phyloP scores from a whole-genome alignment of 305 asterid genomes.

The Petunia hybrid region DNA sequence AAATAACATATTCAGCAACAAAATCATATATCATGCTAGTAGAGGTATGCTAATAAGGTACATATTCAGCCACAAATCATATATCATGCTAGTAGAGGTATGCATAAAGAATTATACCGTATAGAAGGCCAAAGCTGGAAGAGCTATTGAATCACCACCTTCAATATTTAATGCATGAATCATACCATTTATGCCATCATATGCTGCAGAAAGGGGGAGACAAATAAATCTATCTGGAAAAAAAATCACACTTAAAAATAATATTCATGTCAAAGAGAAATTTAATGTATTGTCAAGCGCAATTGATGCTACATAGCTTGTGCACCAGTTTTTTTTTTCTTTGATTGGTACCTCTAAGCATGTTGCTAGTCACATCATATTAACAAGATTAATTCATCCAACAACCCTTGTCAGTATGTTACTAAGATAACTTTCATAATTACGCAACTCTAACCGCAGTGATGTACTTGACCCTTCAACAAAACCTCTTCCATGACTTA shows the following conservation, averaged over 20 bases:
- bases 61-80: not conserved
- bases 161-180: conserved; percentile 55
- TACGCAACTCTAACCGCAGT: not conserved
- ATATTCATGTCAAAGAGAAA: not conserved
- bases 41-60: not conserved
- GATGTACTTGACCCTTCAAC: not conserved
- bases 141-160: conserved; percentile 65
- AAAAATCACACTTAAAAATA: not conserved
- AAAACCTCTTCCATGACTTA: conserved; percentile 4
- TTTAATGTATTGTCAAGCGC: not conserved
- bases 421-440: not conserved
- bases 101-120: conserved; percentile 44
- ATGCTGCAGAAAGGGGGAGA: conserved; percentile 51
- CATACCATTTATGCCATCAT: conserved; percentile 48
- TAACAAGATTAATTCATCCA: not conserved
- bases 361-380: not conserved
- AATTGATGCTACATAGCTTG: conserved; percentile 1
- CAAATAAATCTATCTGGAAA: not conserved
- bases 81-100: not conserved
- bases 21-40: not conserved
- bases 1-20: conserved; percentile 23
- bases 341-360: not conserved
- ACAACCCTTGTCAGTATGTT: not conserved
- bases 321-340: not conserved
- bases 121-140: conserved; percentile 55